A percentile compares a stretch with the other conserved stretches of the same genome.
These are phyloP conservation scores for Wickerhamomyces bisporus DNA, from an alignment of 805 yeast genomes.

Conservation along the genomic window DNA sequence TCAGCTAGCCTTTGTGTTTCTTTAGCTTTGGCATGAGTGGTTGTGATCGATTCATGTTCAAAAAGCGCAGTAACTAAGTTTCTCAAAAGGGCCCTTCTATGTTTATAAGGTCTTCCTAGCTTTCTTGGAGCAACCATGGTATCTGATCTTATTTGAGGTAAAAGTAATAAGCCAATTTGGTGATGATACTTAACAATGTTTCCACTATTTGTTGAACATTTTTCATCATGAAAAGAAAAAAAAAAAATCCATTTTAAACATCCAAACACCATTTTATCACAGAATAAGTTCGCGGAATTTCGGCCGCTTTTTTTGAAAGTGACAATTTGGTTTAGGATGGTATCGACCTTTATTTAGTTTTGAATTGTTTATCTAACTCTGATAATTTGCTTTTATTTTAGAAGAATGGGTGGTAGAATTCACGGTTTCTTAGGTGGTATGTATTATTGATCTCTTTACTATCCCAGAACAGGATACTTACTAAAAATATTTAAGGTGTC, in stretches of 20 bases:
- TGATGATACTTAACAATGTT: too few relatives aligned
- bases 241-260: neutral
- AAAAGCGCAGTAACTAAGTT: conserved; percentile 64
- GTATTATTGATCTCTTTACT: neutral
- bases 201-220: too few relatives aligned
- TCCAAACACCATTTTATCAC: neutral
- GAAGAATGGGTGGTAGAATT: conserved; percentile 42
- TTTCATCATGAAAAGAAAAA: too few relatives aligned
- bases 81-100: conserved; percentile 43
- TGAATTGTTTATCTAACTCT: too few relatives aligned
- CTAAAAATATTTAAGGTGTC: conserved; percentile 26
- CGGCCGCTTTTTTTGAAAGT: neutral
- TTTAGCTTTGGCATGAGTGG: conserved; percentile 74
- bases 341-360: too few relatives aligned
- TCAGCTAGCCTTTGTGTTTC: conserved; percentile 62
- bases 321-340: too few relatives aligned
- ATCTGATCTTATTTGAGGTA: neutral
- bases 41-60: conserved; percentile 64
- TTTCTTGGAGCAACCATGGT: conserved; percentile 24
- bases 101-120: conserved; percentile 22
- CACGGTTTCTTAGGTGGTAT: conserved; percentile 53
- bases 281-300: neutral
- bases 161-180: too few relatives aligned
- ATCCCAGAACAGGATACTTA: too few relatives aligned
- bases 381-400: neutral